phyloP scores from a whole-genome alignment of 1,139 yeast genomes.

The Oligophagozyma castellii region DNA sequence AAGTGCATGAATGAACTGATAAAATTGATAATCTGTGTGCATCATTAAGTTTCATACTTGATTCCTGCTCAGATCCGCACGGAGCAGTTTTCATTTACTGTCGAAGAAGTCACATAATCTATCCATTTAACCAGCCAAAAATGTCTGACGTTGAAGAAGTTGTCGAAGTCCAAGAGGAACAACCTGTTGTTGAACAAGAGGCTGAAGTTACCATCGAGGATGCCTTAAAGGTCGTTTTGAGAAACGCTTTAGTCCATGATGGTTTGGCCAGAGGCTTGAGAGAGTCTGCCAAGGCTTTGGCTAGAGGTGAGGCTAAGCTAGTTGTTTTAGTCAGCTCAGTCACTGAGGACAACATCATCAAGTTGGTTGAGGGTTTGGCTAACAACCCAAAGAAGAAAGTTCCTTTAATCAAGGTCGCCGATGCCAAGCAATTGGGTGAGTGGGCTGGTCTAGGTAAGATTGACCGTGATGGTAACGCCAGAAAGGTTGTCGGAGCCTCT shows the following conservation, averaged over 20 bases:
- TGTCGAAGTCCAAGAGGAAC: conserved; percentile 67
- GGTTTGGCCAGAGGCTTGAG: conserved; percentile 99
- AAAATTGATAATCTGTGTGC: no score
- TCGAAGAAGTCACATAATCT: conserved; percentile 73
- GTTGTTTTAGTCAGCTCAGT: conserved; percentile 97
- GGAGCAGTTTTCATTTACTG: conserved; percentile 61
- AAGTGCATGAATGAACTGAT: no score
- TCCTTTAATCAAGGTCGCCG: conserved; percentile 98
- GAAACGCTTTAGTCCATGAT: conserved; percentile 96
- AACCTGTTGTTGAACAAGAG: conserved; percentile 73
- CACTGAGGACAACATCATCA: conserved; percentile 93
- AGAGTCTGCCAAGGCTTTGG: conserved; percentile 98
- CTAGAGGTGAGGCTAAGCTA: conserved; percentile 95
- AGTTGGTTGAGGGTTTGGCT: conserved; percentile 98
- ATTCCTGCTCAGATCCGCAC: conserved; percentile 29
- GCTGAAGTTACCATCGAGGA: conserved; percentile 95
- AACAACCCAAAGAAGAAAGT: conserved; percentile 94
- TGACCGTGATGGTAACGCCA: conserved; percentile 99
- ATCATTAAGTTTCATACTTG: no score
- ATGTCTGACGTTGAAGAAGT: conserved; percentile 82
- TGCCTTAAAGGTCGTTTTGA: conserved; percentile 95
- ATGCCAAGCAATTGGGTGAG: conserved; percentile 99
- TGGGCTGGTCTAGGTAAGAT: conserved; percentile 99
- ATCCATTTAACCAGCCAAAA: conserved; percentile 20
- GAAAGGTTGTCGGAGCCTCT: conserved; percentile 99